Percentiles rank a stretch among this genome's conserved stretches.
phyloP scores from a whole-genome alignment of 371 early-diverging fungal species.

The Saksenaea vasiformis region DNA sequence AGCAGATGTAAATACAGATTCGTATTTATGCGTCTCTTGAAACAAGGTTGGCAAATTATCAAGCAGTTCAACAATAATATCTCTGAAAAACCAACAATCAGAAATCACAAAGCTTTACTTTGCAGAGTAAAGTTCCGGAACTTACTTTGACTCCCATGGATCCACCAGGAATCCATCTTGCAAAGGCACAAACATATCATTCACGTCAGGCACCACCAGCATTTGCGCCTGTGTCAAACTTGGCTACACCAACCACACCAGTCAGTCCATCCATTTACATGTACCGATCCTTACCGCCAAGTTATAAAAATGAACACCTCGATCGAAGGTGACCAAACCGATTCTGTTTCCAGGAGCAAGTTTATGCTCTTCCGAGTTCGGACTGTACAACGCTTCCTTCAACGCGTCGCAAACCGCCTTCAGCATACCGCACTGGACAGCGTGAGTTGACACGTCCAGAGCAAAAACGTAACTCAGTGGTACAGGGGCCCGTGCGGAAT shows the following conservation, averaged over 20 bases:
- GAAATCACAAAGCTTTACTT: not conserved
- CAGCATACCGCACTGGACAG: conserved; percentile 86
- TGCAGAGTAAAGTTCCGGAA: not conserved
- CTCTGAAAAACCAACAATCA: conserved; percentile 33
- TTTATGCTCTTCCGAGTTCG: conserved; percentile 35
- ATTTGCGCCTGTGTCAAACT: conserved; percentile 88
- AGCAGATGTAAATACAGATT: conserved; percentile 87
- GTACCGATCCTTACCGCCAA: conserved; percentile 58
- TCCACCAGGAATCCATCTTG: conserved; percentile 91
- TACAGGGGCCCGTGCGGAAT: conserved; percentile 63
- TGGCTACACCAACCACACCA: conserved; percentile 54
- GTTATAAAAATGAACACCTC: conserved; percentile 93
- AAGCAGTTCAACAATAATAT: conserved; percentile 82
- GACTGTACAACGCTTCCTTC: conserved; percentile 68
- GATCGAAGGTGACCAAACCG: conserved; percentile 92
- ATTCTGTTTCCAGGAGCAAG: conserved; percentile 58
- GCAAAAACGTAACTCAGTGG: conserved; percentile 89
- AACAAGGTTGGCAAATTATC: conserved; percentile 85
- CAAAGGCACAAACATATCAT: conserved; percentile 93
- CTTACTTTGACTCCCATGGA: conserved; percentile 70
- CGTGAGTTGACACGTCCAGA: conserved; percentile 89
- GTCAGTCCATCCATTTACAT: not conserved
- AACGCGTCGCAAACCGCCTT: conserved; percentile 71
- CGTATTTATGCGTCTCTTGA: conserved; percentile 72
- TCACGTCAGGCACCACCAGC: conserved; percentile 93